Base-by-base conservation (phyloP, 768 basidiomycete species). In the Leucogyrophana mollusca region DNA sequence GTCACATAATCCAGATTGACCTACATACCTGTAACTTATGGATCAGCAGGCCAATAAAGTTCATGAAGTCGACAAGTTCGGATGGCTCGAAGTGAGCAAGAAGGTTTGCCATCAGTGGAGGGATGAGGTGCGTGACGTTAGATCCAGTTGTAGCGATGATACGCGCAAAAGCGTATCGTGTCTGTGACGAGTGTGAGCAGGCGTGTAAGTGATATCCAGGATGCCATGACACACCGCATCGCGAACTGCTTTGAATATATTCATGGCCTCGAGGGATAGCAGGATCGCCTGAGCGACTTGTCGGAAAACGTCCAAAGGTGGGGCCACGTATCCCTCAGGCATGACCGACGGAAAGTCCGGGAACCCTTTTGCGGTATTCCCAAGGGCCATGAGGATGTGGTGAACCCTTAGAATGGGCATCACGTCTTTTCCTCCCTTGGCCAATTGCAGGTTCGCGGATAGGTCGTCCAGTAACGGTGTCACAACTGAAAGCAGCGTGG, bases 341-440 rank as follows among this genome's bases (percentile, higher is more conserved):
- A 84, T 69, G 2, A 82, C 77, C 13, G 78, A 80, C 34, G 90
- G 88, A 58, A 87, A 87, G 60, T 93, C 92, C 0, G 96, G 96
- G 68, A 97, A 98, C 10, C 96, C 96, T 68, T 96, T 96, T 27
- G 94, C 89, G 45, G 97, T 81, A 56, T 90, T 92, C 10, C 95
- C 95, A 17, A 97, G 73, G 3, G 95, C 94, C 84, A 95, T 88
- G 62, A 97, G 87, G 54, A 85, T 77, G 68, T 98, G 94, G 56
- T 98, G 96, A 7, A 93, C 81, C 59, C 82, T 83, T 45, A 97
- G 74, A 56, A 96, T 82, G n/a, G 90, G 79, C 35, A 88, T 63
- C 5, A 90, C 68, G 54, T 93, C 88, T 37, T 79, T 74, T 3
- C 76, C 65, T 8, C 79, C 79, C 52, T 82, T 80, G 22, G 73